Conservation (phyloP, 2,329 filamentous ascomycete genomes). For the Tolypocladium pustulatum region DNA sequence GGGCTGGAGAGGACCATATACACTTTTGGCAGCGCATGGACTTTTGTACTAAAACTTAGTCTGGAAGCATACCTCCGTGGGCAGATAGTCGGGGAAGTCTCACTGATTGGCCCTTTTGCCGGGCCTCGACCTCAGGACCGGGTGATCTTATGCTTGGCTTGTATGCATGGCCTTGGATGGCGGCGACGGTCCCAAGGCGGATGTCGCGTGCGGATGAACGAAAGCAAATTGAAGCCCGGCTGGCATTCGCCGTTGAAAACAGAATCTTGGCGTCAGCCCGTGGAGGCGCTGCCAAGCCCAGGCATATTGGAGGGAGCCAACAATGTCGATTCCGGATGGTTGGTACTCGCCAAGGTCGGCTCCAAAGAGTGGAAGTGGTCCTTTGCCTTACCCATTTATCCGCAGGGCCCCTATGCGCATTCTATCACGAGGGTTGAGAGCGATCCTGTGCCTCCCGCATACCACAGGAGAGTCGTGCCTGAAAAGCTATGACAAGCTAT, state of each 20-base stretch:
- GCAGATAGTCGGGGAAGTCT: neutral
- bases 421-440: no score
- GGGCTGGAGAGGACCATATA: neutral
- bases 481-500: no score
- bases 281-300: neutral
- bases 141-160: neutral
- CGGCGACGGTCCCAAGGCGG: neutral
- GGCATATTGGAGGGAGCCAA: neutral
- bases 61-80: neutral
- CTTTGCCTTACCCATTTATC: neutral
- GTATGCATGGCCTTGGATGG: neutral
- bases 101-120: neutral
- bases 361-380: neutral
- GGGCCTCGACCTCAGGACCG: neutral
- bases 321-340: neutral
- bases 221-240: neutral
- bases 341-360: neutral
- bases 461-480: neutral
- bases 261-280: neutral
- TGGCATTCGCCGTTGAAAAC: neutral
- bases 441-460: no score
- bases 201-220: neutral
- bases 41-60: neutral
- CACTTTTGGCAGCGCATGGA: neutral
- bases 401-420: neutral